phyloP scores from a whole-genome alignment of 108 stramenopile species.

The Epipyxis sp. region DNA sequence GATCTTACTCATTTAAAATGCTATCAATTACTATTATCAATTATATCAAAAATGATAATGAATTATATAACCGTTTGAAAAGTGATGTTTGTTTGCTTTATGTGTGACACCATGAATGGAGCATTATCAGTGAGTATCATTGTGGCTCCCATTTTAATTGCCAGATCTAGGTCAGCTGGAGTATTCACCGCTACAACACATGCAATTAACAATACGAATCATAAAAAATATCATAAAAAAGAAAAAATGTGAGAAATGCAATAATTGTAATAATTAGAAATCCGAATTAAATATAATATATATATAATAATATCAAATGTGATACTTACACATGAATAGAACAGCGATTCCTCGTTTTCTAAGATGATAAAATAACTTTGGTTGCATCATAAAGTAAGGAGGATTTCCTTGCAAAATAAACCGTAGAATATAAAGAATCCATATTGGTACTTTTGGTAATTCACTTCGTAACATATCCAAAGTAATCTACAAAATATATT shows the following conservation, averaged over 20 bases:
- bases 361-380: conserved; percentile 35
- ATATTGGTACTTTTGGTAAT: conserved; percentile 4
- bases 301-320: too few species aligned
- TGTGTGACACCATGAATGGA: background rate
- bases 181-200: conserved; percentile 9
- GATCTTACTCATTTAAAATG: too few species aligned
- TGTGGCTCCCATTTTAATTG: conserved; percentile 4
- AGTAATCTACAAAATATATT: conserved; percentile 10
- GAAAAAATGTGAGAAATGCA: too few species aligned
- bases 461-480: conserved; percentile 10
- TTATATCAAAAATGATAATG: too few species aligned
- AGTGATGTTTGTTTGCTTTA: too few species aligned
- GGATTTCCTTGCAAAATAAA: conserved; percentile 23
- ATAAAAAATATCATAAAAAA: too few species aligned
- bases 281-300: too few species aligned
- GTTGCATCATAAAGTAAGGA: conserved; percentile 21
- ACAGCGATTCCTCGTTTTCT: conserved; percentile 33
- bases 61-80: too few species aligned
- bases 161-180: conserved; percentile 4
- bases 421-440: background rate
- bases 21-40: too few species aligned
- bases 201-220: too few species aligned
- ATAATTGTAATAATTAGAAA: too few species aligned
- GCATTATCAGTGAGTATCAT: conserved; percentile 1
- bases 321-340: conserved; percentile 38